These are phyloP conservation scores for Botrytis tulipae DNA, from an alignment of 2,329 filamentous ascomycete genomes.

Conservation along the genomic window DNA sequence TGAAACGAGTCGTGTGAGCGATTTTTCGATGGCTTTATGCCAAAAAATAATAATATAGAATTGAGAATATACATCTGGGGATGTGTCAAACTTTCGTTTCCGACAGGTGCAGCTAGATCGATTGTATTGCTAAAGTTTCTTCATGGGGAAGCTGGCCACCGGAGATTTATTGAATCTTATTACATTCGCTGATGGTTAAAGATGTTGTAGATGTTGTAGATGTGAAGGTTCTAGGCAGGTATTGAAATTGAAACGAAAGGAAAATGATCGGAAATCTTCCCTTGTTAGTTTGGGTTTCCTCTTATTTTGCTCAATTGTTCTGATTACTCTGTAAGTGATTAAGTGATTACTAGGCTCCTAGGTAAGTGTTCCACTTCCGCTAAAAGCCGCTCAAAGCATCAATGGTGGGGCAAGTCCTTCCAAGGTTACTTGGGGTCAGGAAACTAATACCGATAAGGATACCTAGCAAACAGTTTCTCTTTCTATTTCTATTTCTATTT, in stretches of 20 bases:
- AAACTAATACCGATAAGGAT: not conserved
- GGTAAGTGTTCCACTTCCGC: not conserved
- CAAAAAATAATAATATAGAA: too few species aligned
- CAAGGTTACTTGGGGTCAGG: not conserved
- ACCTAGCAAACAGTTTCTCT: not conserved
- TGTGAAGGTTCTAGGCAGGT: not conserved
- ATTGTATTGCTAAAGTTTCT: not conserved
- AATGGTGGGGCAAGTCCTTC: not conserved
- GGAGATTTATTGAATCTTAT: not conserved
- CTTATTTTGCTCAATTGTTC: not conserved
- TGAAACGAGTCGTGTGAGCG: slow-evolving; percentile 7
- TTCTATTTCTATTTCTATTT: not conserved
- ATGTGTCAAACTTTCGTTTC: not conserved
- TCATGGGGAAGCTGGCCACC: not conserved
- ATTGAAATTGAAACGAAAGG: not conserved
- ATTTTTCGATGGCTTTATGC: not conserved
- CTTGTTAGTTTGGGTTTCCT: not conserved
- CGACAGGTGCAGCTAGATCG: not conserved
- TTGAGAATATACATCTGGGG: not conserved
- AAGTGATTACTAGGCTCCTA: not conserved
- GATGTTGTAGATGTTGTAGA: not conserved
- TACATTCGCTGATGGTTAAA: not conserved
- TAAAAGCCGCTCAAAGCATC: not conserved
- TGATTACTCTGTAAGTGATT: not conserved
- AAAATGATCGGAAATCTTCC: not conserved